Conservation (phyloP, 2,329 filamentous ascomycete genomes). For the Trichoderma semiorbis region DNA sequence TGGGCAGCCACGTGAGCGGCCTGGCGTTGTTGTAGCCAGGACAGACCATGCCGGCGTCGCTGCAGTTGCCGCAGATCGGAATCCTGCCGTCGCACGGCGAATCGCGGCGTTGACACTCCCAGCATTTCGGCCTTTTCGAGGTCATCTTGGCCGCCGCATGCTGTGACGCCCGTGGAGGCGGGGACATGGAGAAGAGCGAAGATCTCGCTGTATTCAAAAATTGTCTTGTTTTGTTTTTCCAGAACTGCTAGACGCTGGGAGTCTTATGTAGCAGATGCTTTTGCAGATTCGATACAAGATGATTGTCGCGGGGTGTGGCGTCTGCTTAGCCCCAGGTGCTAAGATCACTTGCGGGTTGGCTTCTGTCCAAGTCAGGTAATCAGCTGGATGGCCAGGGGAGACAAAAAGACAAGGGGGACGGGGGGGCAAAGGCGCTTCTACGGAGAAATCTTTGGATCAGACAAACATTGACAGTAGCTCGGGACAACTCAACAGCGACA, state of each 20-base stretch:
- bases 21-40: conserved; percentile 39
- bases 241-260: background rate
- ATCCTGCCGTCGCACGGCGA: conserved; percentile 38
- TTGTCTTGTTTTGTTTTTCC: background rate
- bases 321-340: background rate
- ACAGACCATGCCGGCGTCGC: conserved; percentile 32
- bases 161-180: background rate
- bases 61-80: conserved; percentile 38
- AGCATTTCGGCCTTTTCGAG: conserved; percentile 32
- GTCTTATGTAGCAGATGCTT: background rate
- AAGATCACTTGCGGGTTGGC: background rate
- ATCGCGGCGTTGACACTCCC: conserved; percentile 40
- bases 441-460: background rate
- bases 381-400: background rate
- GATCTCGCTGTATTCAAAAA: background rate
- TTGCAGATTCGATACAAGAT: background rate
- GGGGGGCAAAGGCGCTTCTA: background rate
- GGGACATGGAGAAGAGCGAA: background rate
- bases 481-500: background rate
- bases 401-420: background rate
- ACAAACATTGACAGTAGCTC: background rate
- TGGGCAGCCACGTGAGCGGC: conserved; percentile 39
- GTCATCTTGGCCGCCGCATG: conserved; percentile 13
- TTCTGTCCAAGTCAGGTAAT: background rate
- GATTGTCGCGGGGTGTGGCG: conserved; percentile 9